Percentiles rank a stretch among this genome's conserved stretches.
phyloP scores from a whole-genome alignment of 2,329 filamentous ascomycete genomes.

The Phialophora verrucosa region DNA sequence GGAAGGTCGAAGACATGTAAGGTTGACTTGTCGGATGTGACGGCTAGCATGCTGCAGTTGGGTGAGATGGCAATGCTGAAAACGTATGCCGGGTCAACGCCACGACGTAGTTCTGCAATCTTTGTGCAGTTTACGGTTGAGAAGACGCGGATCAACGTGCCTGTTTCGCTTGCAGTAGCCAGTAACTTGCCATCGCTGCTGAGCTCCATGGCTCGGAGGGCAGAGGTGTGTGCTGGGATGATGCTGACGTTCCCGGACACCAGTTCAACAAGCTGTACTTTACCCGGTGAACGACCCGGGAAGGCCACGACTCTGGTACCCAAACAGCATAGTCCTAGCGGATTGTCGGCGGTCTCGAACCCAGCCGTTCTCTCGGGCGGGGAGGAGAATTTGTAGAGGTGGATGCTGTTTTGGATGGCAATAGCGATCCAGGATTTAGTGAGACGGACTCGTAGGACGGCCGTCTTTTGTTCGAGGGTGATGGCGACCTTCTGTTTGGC shows the following conservation, averaged over 20 bases:
- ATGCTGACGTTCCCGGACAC: conserved; percentile 84
- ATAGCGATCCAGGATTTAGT: conserved; percentile 78
- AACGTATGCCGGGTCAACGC: conserved; percentile 84
- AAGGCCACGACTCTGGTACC: conserved; percentile 77
- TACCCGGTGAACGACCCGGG: conserved; percentile 83
- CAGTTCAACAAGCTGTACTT: conserved; percentile 85
- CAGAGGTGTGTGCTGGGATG: conserved; percentile 83
- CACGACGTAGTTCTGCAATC: conserved; percentile 82
- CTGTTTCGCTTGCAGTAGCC: conserved; percentile 88
- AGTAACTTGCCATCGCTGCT: conserved; percentile 80
- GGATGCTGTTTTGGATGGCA: conserved; percentile 79
- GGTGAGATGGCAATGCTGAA: conserved; percentile 90
- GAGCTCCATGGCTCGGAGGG: conserved; percentile 77
- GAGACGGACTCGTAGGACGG: conserved; percentile 79
- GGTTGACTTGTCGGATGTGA: conserved; percentile 95
- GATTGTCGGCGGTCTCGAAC: conserved; percentile 87
- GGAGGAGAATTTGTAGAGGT: conserved; percentile 78
- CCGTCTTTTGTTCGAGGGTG: conserved; percentile 77
- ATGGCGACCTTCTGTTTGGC: conserved; percentile 75
- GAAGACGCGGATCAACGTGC: conserved; percentile 87
- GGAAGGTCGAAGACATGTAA: conserved; percentile 92
- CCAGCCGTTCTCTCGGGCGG: conserved; percentile 72
- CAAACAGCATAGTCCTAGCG: conserved; percentile 78
- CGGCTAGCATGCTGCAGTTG: conserved; percentile 77
- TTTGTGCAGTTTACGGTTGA: conserved; percentile 79